Evolutionary conservation across 140 eudicot genomes (phyloP).

Genomic region (Stevia rebaudiana): DNA sequence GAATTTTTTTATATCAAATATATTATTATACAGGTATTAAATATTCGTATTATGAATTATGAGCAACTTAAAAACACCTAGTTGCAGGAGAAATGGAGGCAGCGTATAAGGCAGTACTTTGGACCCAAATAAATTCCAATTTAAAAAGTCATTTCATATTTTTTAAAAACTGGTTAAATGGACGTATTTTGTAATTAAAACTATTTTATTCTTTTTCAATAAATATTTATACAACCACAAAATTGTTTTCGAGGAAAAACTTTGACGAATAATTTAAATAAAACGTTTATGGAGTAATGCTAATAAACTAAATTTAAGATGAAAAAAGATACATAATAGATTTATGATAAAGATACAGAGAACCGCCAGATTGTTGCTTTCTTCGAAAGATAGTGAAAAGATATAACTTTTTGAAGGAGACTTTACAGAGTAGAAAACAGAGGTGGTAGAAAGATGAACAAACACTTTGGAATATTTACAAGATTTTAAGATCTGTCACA

Average conservation of each 20-base stretch:
- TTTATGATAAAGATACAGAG: constrained; percentile 8
- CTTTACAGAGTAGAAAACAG: constrained; percentile 55
- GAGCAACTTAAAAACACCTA: constrained; percentile 22
- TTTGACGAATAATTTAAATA: not conserved
- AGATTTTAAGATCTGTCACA: constrained; percentile 30
- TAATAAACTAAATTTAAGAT: not conserved
- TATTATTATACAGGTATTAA: constrained; percentile 13
- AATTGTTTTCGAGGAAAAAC: not conserved
- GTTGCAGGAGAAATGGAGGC: constrained; percentile 83
- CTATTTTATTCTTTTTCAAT: not conserved
- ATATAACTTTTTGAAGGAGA: constrained; percentile 17
- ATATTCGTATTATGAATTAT: not conserved
- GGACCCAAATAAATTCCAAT: constrained; percentile 7
- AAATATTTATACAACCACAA: not conserved
- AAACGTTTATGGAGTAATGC: too few species aligned
- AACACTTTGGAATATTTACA: constrained; percentile 18
- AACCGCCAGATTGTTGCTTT: constrained; percentile 37
- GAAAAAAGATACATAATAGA: not conserved
- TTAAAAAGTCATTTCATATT: not conserved
- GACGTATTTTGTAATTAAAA: not conserved
- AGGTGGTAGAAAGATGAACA: constrained; percentile 23
- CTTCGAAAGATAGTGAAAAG: constrained; percentile 25
- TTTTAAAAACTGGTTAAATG: not conserved
- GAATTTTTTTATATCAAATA: constrained; percentile 14
- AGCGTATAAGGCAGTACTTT: constrained; percentile 27